Conservation (phyloP, 2,329 filamentous ascomycete genomes). For the Tolypocladium sp. region DNA sequence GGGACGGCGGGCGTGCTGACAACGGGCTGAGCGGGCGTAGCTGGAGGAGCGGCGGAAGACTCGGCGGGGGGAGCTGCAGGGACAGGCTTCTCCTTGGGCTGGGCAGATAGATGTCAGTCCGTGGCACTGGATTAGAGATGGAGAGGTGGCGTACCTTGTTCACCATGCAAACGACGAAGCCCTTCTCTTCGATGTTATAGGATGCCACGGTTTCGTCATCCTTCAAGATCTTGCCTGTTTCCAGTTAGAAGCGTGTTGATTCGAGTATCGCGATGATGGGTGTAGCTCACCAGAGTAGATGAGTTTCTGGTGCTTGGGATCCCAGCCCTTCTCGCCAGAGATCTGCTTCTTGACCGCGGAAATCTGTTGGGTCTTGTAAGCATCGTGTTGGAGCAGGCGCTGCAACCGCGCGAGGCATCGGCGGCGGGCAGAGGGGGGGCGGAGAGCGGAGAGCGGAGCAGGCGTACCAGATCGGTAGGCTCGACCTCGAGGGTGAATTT, state of each 20-base stretch:
- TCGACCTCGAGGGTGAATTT: slow-evolving; percentile 97
- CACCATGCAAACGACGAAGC: slow-evolving; percentile 97
- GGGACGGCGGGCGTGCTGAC: slow-evolving; percentile 54
- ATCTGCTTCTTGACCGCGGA: slow-evolving; percentile 90
- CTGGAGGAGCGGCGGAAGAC: slow-evolving; percentile 47
- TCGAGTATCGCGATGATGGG: slow-evolving; percentile 1
- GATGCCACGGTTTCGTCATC: slow-evolving; percentile 95
- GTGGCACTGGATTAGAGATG: too few species aligned
- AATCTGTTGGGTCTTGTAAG: slow-evolving; percentile 46
- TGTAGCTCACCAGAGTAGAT: slow-evolving; percentile 81
- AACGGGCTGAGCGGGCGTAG: slow-evolving; percentile 45
- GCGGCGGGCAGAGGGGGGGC: slow-evolving; percentile 4
- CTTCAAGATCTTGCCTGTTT: slow-evolving; percentile 88
- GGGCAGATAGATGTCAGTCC: neutral
- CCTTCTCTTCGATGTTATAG: slow-evolving; percentile 99
- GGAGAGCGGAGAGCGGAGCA: slow-evolving; percentile 25
- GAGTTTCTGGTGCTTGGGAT: slow-evolving; percentile 81
- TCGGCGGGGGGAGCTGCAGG: slow-evolving; percentile 39
- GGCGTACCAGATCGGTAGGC: slow-evolving; percentile 77
- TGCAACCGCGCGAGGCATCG: neutral
- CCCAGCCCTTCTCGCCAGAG: slow-evolving; percentile 86
- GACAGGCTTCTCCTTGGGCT: slow-evolving; percentile 56
- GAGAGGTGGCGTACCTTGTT: slow-evolving; percentile 67
- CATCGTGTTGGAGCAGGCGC: neutral
- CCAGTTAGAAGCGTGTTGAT: slow-evolving; percentile 9